Evolutionary conservation across 2,329 filamentous ascomycete genomes (phyloP), one percentile per base, ranked within the genome.

Genomic region (Hymenoscyphus albidus): DNA sequence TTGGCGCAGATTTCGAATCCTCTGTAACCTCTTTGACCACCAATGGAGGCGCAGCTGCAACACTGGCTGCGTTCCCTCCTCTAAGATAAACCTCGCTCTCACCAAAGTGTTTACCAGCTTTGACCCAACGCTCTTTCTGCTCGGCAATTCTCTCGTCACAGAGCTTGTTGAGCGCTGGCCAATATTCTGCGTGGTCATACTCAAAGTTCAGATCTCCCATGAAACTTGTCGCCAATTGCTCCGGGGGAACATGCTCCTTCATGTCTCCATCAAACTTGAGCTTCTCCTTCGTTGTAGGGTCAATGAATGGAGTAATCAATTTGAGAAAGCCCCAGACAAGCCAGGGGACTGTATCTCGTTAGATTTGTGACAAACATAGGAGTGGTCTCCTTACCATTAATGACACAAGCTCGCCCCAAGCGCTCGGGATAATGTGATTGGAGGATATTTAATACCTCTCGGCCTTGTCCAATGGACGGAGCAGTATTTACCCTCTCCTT

Each of bases 201-300:
- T 92, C 88, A 75, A 99, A 98, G 65, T 93, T 85, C 67, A 96
- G 85, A 59, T 91, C 85, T 64, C 95, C 94, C 58, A 88, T 88
- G 71, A 81, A 82, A 64, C 88, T 83, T 72, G 87, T 89, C 88
- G 92, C 90, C 62, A 99, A 85, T 76, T 98, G 94, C 72, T 88
- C 83, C 7, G 87, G 78, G 5, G 93, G 93, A 22, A 99, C 89
- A 76, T 93, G 92, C 70, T 90, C 82, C 70, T 83, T 84, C 81
- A 97, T 88, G 75, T 96, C 90, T 77, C 97, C 93, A 81, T 98
- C 97, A 83, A 97, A 97, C 80, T 95, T 96, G 80, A 99, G 88
- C 82, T 99, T 99, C 74, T 95, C 88, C 65, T 91, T 88, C 10
- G 95, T 99, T 72, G 93, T 81, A 7, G 95, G 95, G 78, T 99